phyloP scores from a whole-genome alignment of 495 filamentous ascomycete genomes.

The Polyplosphaeria fusca region DNA sequence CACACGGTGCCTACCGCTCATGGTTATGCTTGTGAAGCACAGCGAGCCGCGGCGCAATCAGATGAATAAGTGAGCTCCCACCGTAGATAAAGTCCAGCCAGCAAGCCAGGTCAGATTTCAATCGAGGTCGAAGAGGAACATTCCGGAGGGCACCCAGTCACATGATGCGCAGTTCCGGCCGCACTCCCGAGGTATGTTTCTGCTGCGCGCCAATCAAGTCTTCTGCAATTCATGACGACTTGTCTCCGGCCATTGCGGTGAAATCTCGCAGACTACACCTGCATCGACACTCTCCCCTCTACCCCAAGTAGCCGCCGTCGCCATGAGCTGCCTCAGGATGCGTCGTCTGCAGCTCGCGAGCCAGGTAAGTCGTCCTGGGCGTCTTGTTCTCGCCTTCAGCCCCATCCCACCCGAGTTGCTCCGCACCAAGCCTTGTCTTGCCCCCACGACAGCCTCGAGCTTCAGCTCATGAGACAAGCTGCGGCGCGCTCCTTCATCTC shows the following conservation, averaged over 20 bases:
- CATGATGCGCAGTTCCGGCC: too few species aligned
- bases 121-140: too few species aligned
- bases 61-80: too few species aligned
- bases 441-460: slow-evolving; percentile 15
- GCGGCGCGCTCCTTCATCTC: background rate
- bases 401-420: slow-evolving; percentile 13
- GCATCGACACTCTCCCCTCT: slow-evolving; percentile 19
- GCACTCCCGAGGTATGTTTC: slow-evolving; percentile 2
- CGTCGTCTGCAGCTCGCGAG: slow-evolving; percentile 32
- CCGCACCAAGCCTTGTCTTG: slow-evolving; percentile 19
- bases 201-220: slow-evolving; percentile 16
- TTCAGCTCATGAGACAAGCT: background rate
- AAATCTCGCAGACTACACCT: slow-evolving; percentile 4
- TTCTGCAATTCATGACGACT: slow-evolving; percentile 2
- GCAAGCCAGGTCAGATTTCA: too few species aligned
- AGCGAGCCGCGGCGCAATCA: too few species aligned
- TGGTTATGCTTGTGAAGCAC: too few species aligned
- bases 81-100: too few species aligned
- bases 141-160: too few species aligned
- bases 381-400: background rate
- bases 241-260: background rate
- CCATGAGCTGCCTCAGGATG: slow-evolving; percentile 36
- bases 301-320: slow-evolving; percentile 11
- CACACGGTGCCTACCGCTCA: too few species aligned
- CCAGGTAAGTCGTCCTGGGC: slow-evolving; percentile 26